These are phyloP conservation scores for Fusarium agapanthi DNA, from an alignment of 2,329 filamentous ascomycete species.

Conservation along the genomic window DNA sequence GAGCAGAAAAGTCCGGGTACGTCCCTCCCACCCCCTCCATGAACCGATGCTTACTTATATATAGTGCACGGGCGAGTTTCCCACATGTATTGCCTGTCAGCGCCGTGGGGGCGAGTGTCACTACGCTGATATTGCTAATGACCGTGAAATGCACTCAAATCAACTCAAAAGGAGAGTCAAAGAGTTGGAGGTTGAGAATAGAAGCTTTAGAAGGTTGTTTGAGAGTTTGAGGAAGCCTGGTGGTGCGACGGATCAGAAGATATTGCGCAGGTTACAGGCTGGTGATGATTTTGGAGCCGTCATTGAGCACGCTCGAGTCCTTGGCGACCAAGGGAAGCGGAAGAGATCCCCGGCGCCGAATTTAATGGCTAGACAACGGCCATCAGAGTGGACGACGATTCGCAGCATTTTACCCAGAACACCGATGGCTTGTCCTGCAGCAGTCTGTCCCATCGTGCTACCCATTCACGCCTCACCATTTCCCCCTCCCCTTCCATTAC, in stretches of 20 bases:
- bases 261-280: not conserved
- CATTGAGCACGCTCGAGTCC: accelerated
- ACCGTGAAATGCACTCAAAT: not conserved
- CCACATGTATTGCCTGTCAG: not conserved
- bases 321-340: not conserved
- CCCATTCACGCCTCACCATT: not conserved
- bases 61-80: not conserved
- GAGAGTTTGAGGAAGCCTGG: not conserved
- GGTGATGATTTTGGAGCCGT: not conserved
- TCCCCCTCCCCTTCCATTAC: no score
- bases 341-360: not conserved
- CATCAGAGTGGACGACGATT: not conserved
- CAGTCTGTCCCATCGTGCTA: not conserved
- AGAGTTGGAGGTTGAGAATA: not conserved
- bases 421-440: not conserved
- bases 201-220: not conserved
- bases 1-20: not conserved
- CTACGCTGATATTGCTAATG: not conserved
- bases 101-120: not conserved
- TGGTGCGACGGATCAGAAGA: not conserved
- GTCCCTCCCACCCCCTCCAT: accelerated
- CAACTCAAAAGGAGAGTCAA: not conserved
- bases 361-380: not conserved
- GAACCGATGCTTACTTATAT: not conserved
- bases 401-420: not conserved